These are phyloP conservation scores for Silene uniflora DNA, from an alignment of 148 eudicot genomes.

Conservation along the genomic window DNA sequence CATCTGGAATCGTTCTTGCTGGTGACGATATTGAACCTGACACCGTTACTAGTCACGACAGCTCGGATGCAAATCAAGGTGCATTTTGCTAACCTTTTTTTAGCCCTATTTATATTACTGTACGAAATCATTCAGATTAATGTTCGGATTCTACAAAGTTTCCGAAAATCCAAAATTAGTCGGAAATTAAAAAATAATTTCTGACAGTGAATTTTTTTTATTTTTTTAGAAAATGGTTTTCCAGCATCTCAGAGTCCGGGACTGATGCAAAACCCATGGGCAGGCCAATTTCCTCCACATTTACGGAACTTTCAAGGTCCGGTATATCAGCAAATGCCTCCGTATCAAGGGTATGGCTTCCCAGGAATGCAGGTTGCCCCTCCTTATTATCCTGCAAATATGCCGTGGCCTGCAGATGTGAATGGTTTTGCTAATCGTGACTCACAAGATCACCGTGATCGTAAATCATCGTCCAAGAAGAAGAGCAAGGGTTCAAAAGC, in stretches of 20 bases:
- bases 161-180: too few species aligned
- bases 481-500: constrained; percentile 37
- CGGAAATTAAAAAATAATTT: too few species aligned
- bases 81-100: neutral
- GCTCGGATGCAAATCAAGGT: constrained; percentile 50
- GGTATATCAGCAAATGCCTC: constrained; percentile 53
- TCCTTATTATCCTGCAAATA: constrained; percentile 52
- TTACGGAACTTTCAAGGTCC: constrained; percentile 56
- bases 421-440: constrained; percentile 42
- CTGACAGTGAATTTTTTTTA: too few species aligned
- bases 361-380: constrained; percentile 56
- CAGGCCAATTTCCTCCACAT: constrained; percentile 46
- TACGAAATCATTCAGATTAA: too few species aligned
- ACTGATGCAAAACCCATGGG: constrained; percentile 55
- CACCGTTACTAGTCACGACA: constrained; percentile 43
- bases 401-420: constrained; percentile 58
- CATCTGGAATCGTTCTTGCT: constrained; percentile 59
- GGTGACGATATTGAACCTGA: constrained; percentile 55
- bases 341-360: constrained; percentile 59
- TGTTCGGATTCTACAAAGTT: too few species aligned
- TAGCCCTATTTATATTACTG: neutral
- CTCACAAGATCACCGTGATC: constrained; percentile 23
- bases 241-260: constrained; percentile 32
- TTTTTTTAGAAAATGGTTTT: constrained; percentile 35
- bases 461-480: constrained; percentile 43